Evolutionary conservation across 2,329 filamentous ascomycete genomes (phyloP).

Genomic region (Fusarium scirpi): DNA sequence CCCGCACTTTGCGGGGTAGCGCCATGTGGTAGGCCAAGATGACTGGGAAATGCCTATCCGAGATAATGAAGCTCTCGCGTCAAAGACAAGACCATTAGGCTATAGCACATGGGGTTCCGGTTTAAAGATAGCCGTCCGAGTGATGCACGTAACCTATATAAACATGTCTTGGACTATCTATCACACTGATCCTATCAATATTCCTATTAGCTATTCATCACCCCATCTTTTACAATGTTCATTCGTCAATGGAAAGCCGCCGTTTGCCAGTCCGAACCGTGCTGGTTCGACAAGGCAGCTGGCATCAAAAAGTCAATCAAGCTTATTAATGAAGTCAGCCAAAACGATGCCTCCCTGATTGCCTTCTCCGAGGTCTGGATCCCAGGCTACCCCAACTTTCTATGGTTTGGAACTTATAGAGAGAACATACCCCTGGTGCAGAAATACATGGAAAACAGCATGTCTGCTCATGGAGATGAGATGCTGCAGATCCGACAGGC

Average conservation of each 20-base stretch:
- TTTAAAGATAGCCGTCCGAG: too few species aligned
- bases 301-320: background rate
- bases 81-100: background rate
- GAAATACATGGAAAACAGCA: constrained; percentile 9
- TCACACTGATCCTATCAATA: background rate
- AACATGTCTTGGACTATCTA: background rate
- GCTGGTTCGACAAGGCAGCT: background rate
- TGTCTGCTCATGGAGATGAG: constrained; percentile 52
- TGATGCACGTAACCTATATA: background rate
- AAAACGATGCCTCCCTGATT: background rate
- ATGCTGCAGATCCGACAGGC: constrained; percentile 52
- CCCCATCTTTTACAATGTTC: background rate
- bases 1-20: background rate
- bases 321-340: background rate
- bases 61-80: background rate
- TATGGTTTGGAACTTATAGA: background rate
- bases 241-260: constrained; percentile 2
- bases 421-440: background rate
- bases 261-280: background rate
- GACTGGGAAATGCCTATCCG: constrained; percentile 5
- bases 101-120: fast-evolving
- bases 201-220: background rate
- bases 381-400: background rate
- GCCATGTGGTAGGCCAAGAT: background rate
- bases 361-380: background rate